These are phyloP conservation scores for Gossypium lobatum DNA, from an alignment of 441 rosid species.

Conservation along the genomic window DNA sequence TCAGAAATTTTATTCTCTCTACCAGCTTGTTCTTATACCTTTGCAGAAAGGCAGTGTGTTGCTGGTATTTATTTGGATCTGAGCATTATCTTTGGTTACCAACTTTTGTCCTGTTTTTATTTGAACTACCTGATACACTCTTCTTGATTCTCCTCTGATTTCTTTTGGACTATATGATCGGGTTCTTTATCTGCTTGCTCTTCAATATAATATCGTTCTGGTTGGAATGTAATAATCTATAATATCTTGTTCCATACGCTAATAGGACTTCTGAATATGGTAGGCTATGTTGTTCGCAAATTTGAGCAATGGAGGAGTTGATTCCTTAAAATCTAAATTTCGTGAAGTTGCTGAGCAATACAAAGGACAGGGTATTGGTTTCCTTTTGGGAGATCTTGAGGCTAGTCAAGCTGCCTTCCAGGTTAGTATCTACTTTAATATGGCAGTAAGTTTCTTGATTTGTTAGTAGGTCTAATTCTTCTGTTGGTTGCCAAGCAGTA, in stretches of 20 bases:
- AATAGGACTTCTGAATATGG: slow-evolving; percentile 18
- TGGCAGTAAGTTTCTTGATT: slow-evolving; percentile 7
- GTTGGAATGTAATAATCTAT: background rate
- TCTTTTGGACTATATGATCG: background rate
- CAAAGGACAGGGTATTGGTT: slow-evolving; percentile 61
- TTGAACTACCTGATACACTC: background rate
- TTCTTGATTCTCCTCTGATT: background rate
- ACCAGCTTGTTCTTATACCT: background rate
- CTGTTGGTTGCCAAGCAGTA: slow-evolving; percentile 46
- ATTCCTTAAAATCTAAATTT: slow-evolving; percentile 56
- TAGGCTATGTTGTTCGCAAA: slow-evolving; percentile 86
- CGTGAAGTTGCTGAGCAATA: slow-evolving; percentile 66
- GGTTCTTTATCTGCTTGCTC: background rate
- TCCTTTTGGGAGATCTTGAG: slow-evolving; percentile 82
- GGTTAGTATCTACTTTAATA: slow-evolving; percentile 34
- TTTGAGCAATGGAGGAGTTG: slow-evolving; percentile 48
- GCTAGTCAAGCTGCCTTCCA: slow-evolving; percentile 80
- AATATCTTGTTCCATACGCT: background rate
- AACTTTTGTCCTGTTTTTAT: background rate
- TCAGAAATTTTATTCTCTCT: background rate
- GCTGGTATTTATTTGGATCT: background rate
- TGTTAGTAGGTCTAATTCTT: background rate
- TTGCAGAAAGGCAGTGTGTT: background rate
- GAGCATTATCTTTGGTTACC: background rate
- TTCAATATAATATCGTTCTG: background rate